phyloP scores from a whole-genome alignment of 225 moss, liverwort and hornwort species.

The Rhytidiadelphus loreus region DNA sequence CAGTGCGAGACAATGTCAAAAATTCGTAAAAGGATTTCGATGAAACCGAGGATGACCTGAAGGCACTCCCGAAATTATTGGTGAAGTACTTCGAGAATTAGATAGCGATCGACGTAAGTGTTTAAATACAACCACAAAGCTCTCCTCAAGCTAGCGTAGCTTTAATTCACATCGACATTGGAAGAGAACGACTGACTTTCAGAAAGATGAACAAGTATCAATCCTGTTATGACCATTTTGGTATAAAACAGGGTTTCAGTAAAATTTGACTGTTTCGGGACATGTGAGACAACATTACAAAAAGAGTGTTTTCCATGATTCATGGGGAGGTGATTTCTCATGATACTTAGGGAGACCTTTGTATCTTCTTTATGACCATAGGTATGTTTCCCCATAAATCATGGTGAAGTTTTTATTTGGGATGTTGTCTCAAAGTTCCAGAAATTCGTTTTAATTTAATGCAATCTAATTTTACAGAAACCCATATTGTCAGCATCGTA shows the following conservation, averaged over 20 bases:
- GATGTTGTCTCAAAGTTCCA: not conserved
- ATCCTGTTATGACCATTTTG: not conserved
- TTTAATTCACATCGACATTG: not conserved
- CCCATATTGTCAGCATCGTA: not conserved
- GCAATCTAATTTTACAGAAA: not conserved
- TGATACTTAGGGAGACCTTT: not conserved
- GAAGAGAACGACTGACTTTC: not conserved
- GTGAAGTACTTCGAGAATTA: slow-evolving; percentile 59
- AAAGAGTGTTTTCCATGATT: not conserved
- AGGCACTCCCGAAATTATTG: slow-evolving; percentile 58
- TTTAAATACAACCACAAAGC: not conserved
- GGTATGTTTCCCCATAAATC: not conserved
- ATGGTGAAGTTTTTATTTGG: not conserved
- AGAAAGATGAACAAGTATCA: not conserved
- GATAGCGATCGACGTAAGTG: slow-evolving; percentile 50
- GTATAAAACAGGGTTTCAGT: not conserved
- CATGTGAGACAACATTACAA: not conserved
- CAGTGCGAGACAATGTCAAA: slow-evolving; percentile 55
- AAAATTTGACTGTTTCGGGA: not conserved
- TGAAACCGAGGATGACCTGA: slow-evolving; percentile 54
- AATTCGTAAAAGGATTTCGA: slow-evolving; percentile 47
- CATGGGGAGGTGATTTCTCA: not conserved
- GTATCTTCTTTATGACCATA: not conserved
- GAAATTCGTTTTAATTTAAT: not conserved
- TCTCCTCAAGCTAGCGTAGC: not conserved